A percentile compares a stretch with the other conserved stretches of the same genome.
phyloP scores from a whole-genome alignment of 2,329 filamentous ascomycete species.

The Proliferodiscus dingleyae region DNA sequence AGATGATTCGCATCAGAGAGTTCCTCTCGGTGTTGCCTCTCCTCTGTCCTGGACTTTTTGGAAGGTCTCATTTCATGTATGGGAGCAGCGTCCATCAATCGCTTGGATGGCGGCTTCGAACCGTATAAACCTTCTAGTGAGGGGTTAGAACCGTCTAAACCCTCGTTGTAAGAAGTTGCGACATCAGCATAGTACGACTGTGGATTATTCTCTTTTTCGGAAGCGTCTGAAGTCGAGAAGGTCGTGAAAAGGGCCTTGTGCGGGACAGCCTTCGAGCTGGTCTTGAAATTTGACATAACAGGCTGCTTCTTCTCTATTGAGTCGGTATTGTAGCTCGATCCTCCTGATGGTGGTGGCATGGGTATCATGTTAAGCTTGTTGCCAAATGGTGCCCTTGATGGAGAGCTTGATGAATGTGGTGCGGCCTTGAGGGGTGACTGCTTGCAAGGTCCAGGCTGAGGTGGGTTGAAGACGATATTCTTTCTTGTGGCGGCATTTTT shows the following conservation, averaged over 20 bases:
- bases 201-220: slow-evolving; percentile 54
- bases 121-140: slow-evolving; percentile 47
- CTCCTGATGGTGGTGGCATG: slow-evolving; percentile 61
- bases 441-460: slow-evolving; percentile 43
- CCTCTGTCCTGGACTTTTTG: slow-evolving; percentile 60
- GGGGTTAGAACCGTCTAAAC: slow-evolving; percentile 35
- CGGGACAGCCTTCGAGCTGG: slow-evolving; percentile 23
- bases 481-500: slow-evolving; percentile 41
- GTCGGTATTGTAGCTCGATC: slow-evolving; percentile 53
- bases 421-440: slow-evolving; percentile 66
- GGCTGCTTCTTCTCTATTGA: slow-evolving; percentile 64
- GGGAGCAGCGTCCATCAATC: slow-evolving; percentile 68
- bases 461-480: slow-evolving; percentile 64
- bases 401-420: slow-evolving; percentile 52
- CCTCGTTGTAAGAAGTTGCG: slow-evolving; percentile 33
- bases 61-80: slow-evolving; percentile 61
- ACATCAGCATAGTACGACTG: slow-evolving; percentile 45
- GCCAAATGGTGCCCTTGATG: slow-evolving; percentile 54
- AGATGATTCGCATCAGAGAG: slow-evolving; percentile 30
- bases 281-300: slow-evolving; percentile 53
- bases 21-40: slow-evolving; percentile 46
- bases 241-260: slow-evolving; percentile 48
- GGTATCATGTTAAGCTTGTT: slow-evolving; percentile 62
- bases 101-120: slow-evolving; percentile 50
- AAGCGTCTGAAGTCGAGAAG: slow-evolving; percentile 30